Conservation (phyloP, 331 rosid genomes). For the Pyrus hybrid region DNA sequence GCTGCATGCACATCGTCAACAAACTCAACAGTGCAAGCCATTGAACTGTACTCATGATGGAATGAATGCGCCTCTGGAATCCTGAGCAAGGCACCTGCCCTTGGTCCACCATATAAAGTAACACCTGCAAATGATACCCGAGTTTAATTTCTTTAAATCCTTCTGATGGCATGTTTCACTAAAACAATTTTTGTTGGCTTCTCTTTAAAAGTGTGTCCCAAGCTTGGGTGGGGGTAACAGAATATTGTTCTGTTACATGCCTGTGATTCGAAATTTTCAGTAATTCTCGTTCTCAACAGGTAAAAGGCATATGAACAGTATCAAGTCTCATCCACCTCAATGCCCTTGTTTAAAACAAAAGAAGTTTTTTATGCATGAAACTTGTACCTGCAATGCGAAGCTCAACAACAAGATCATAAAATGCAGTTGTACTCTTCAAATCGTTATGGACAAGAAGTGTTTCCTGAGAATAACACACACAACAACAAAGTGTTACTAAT, state of each 20-base stretch:
- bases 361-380: background rate
- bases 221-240: background rate
- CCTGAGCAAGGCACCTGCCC: conserved; percentile 46
- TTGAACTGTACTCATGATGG: conserved; percentile 76
- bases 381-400: conserved; percentile 59
- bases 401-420: conserved; percentile 58
- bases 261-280: background rate
- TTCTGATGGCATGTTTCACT: background rate
- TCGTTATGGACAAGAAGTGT: conserved; percentile 92
- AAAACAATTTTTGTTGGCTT: background rate
- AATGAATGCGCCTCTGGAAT: conserved; percentile 56
- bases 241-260: background rate
- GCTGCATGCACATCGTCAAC: conserved; percentile 75
- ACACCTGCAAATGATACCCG: conserved; percentile 48
- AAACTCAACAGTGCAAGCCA: conserved; percentile 79
- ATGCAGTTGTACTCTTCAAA: conserved; percentile 31
- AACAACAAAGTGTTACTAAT: background rate
- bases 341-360: background rate
- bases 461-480: conserved; percentile 52
- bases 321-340: background rate
- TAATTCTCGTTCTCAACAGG: background rate
- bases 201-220: background rate
- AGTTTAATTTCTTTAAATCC: conserved; percentile 5
- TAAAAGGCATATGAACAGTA: background rate
- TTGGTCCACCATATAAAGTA: conserved; percentile 74